Evolutionary conservation across 306 rosid species (phyloP).

Genomic region (Pyrus betulifolia): DNA sequence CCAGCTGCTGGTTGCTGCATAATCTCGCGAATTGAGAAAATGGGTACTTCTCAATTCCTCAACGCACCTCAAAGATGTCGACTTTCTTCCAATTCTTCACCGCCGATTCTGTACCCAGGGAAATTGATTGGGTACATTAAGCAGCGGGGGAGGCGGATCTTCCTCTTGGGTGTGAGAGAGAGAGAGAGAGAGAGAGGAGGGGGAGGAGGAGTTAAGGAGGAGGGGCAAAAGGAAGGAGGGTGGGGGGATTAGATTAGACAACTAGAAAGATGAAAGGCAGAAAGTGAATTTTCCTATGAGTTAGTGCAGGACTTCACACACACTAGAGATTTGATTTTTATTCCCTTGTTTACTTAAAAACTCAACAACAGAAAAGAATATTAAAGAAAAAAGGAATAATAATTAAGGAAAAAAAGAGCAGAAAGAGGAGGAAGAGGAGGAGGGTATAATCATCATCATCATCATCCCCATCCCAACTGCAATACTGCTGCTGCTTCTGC

Average conservation of each 20-base stretch:
- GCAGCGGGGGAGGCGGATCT: neutral
- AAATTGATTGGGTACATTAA: neutral
- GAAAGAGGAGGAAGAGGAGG: neutral
- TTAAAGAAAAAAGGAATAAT: neutral
- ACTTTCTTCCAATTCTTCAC: neutral
- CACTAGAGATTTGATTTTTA: constrained; percentile 29
- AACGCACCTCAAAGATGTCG: neutral
- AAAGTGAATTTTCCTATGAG: constrained; percentile 38
- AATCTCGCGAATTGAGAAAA: neutral
- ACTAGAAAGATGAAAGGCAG: constrained; percentile 30
- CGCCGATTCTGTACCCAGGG: neutral
- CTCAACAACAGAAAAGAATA: neutral
- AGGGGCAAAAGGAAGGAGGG: neutral
- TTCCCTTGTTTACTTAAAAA: neutral
- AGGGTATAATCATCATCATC: constrained; percentile 11
- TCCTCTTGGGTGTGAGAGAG: neutral
- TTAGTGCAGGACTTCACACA: constrained; percentile 22
- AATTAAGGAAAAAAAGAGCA: neutral
- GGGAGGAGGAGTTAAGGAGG: neutral
- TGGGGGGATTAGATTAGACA: constrained; percentile 15
- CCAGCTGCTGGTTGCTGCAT: constrained; percentile 6
- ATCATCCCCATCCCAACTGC: constrained; percentile 14
- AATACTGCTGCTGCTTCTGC: constrained; percentile 18
- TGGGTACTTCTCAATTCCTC: neutral
- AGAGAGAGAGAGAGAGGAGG: neutral